A percentile compares a stretch with the other conserved stretches of the same genome.
These are phyloP conservation scores for Globomyces sp. DNA, from an alignment of 371 early-diverging fungal species.

Conservation along the genomic window DNA sequence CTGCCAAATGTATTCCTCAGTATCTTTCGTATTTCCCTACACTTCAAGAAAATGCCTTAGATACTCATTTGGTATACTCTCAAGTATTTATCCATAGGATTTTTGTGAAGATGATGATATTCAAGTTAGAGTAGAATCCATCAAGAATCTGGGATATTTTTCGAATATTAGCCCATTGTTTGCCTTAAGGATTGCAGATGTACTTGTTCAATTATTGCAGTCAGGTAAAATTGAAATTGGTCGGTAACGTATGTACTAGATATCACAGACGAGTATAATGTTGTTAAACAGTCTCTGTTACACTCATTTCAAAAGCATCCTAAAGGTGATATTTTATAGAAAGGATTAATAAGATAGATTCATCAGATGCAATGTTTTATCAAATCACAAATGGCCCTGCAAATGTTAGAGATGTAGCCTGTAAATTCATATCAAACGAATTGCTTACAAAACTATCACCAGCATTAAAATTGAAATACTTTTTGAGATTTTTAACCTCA, in stretches of 20 bases:
- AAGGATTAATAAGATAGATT: no score
- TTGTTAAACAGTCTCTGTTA: neutral
- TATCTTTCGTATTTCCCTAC: neutral
- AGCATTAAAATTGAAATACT: no score
- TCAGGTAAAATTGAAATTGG: conserved; percentile 1
- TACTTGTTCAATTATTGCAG: conserved; percentile 12
- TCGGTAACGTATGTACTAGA: neutral
- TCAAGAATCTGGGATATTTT: conserved; percentile 9
- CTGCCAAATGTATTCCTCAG: conserved; percentile 9
- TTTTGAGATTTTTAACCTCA: no score
- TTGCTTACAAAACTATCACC: no score
- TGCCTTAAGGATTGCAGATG: conserved; percentile 11
- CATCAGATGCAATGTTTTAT: no score
- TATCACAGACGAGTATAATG: neutral
- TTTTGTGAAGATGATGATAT: conserved; percentile 18
- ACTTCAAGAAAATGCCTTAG: conserved; percentile 3
- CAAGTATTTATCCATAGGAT: neutral
- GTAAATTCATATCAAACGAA: no score
- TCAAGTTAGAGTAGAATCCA: neutral
- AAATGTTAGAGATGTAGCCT: no score
- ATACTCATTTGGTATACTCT: conserved; percentile 1
- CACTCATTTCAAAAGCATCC: neutral
- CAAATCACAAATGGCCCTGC: no score
- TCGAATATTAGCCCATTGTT: neutral
- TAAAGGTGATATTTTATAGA: neutral